These are phyloP conservation scores for Pistacia atlantica DNA, from an alignment of 345 rosid genomes.

Conservation along the genomic window DNA sequence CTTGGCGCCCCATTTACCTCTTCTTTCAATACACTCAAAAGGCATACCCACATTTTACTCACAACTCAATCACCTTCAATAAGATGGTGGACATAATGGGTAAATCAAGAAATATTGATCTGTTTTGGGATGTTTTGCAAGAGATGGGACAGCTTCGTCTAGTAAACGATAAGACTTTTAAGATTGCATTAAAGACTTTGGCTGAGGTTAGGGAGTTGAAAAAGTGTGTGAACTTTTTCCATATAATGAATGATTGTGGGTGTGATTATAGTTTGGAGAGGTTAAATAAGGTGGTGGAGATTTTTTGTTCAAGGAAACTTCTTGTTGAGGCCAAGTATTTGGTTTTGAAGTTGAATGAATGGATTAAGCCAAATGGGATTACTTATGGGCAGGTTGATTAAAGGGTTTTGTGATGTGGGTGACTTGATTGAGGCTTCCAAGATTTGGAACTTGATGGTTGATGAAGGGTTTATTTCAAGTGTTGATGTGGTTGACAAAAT, in stretches of 20 bases:
- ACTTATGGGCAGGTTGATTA: constrained; percentile 64
- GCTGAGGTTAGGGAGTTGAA: constrained; percentile 73
- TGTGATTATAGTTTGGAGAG: constrained; percentile 47
- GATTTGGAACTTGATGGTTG: constrained; percentile 84
- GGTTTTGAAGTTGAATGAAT: constrained; percentile 57
- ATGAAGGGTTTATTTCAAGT: constrained; percentile 58
- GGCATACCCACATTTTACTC: constrained; percentile 39
- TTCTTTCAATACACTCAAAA: constrained; percentile 62
- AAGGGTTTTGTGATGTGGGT: constrained; percentile 70
- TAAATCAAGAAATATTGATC: constrained; percentile 67
- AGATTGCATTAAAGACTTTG: constrained; percentile 55
- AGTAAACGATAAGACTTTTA: constrained; percentile 72
- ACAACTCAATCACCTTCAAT: constrained; percentile 59
- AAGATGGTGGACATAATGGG: constrained; percentile 65
- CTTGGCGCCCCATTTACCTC: constrained; percentile 85
- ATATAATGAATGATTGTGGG: constrained; percentile 67
- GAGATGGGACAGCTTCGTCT: constrained; percentile 51
- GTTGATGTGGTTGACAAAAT: constrained; percentile 59
- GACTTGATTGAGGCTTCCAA: constrained; percentile 73
- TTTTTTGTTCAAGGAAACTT: constrained; percentile 51
- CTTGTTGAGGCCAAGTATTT: constrained; percentile 71
- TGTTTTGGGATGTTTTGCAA: constrained; percentile 62
- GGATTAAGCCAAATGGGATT: constrained; percentile 47
- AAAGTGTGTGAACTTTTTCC: constrained; percentile 65
- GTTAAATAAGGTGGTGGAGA: constrained; percentile 56